These are phyloP conservation scores for Penicillium bialowiezense DNA, from an alignment of 495 filamentous ascomycete genomes.

Conservation along the genomic window DNA sequence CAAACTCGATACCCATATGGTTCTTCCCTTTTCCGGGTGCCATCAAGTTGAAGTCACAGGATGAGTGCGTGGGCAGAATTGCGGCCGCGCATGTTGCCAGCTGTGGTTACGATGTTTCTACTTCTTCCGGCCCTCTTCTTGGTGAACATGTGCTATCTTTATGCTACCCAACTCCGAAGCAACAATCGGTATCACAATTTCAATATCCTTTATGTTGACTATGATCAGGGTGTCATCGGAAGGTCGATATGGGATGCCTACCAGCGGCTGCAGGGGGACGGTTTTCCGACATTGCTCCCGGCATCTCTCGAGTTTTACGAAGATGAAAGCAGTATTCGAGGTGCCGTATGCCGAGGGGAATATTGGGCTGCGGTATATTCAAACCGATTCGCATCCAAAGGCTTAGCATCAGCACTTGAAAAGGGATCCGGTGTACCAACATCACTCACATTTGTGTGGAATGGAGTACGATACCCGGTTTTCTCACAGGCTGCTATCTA, in stretches of 20 bases:
- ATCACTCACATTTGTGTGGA: conserved; percentile 40
- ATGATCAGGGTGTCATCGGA: conserved; percentile 42
- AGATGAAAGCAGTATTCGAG: conserved; percentile 15
- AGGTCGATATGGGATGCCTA: conserved; percentile 35
- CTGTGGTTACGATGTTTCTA: background rate
- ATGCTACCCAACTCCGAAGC: conserved; percentile 3
- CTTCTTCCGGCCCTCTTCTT: background rate
- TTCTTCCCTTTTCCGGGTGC: too few relatives aligned
- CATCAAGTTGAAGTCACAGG: background rate
- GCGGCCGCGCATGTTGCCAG: background rate
- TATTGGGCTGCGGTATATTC: conserved; percentile 42
- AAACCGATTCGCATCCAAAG: conserved; percentile 20
- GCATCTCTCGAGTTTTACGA: conserved; percentile 17
- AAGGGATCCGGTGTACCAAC: conserved; percentile 13
- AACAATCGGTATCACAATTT: conserved; percentile 11
- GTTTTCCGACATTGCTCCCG: conserved; percentile 32
- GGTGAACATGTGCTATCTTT: conserved; percentile 6
- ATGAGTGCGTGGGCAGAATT: background rate
- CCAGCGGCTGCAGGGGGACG: conserved; percentile 18
- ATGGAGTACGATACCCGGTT: conserved; percentile 42
- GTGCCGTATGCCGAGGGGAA: conserved; percentile 31
- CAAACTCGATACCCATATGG: too few relatives aligned
- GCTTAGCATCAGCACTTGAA: conserved; percentile 4
- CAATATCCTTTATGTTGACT: conserved; percentile 41
- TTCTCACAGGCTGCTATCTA: conserved; percentile 29